Evolutionary conservation across 2,329 filamentous ascomycete species (phyloP).

Genomic region (Colletotrichum melonis): DNA sequence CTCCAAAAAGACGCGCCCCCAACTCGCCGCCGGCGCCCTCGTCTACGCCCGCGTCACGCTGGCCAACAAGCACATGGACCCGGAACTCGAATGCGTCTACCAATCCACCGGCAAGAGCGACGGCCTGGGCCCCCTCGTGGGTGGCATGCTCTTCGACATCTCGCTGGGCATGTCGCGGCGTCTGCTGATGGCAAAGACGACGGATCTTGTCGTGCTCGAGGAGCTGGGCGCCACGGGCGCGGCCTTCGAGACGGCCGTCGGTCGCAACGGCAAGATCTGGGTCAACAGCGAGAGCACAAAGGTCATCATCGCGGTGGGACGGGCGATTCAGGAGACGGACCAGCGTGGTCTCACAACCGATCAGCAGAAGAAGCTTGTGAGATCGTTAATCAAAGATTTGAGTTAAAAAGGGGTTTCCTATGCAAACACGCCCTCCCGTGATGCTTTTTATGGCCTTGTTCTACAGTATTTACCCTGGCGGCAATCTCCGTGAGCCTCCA

Average conservation of each 20-base stretch:
- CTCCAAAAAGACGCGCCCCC: constrained; percentile 89
- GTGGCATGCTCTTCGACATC: constrained; percentile 87
- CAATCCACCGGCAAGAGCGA: constrained; percentile 88
- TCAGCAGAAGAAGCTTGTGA: constrained; percentile 77
- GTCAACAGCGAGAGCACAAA: constrained; percentile 82
- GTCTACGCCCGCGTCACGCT: constrained; percentile 89
- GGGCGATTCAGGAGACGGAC: constrained; percentile 83
- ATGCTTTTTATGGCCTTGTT: constrained; percentile 31
- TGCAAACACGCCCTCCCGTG: constrained; percentile 20
- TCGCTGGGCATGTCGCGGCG: constrained; percentile 85
- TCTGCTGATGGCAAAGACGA: constrained; percentile 74
- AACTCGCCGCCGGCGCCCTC: constrained; percentile 78
- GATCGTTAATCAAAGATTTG: constrained; percentile 71
- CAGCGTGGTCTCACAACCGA: constrained; percentile 71
- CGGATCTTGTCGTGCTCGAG: constrained; percentile 78
- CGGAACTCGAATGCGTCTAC: constrained; percentile 91
- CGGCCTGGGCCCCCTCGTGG: constrained; percentile 83
- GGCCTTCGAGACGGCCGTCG: constrained; percentile 93
- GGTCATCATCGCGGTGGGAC: constrained; percentile 81
- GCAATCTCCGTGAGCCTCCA: constrained; percentile 7
- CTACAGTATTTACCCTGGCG: constrained; percentile 29
- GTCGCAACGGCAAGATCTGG: constrained; percentile 93
- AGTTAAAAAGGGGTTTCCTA: constrained; percentile 48
- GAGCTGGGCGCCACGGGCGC: constrained; percentile 81
- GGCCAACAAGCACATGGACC: constrained; percentile 84